phyloP scores from a whole-genome alignment of 108 stramenopile genomes.

The Skeletonema marinoi region DNA sequence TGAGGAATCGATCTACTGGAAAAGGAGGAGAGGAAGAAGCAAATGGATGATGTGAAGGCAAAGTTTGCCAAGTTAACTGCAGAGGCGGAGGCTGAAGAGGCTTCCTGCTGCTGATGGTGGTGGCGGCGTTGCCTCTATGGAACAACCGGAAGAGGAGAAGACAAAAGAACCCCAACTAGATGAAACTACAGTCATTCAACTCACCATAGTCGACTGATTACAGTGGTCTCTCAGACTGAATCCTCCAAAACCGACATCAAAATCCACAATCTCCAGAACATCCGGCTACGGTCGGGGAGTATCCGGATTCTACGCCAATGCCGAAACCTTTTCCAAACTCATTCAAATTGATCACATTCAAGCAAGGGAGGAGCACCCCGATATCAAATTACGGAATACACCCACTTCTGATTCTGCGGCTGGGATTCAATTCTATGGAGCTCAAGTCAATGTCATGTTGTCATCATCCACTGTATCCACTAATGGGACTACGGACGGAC shows the following conservation, averaged over 20 bases:
- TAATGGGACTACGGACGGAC: background rate
- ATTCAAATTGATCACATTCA: background rate
- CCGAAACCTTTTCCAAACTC: slow-evolving; percentile 1
- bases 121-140: background rate
- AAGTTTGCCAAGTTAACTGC: background rate
- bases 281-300: slow-evolving; percentile 13
- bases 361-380: slow-evolving; percentile 37
- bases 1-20: slow-evolving; percentile 1
- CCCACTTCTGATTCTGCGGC: slow-evolving; percentile 19
- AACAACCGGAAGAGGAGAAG: background rate
- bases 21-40: slow-evolving; percentile 6
- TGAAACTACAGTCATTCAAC: slow-evolving; percentile 23
- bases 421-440: slow-evolving; percentile 4
- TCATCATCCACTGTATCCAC: background rate
- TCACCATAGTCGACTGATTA: slow-evolving; percentile 46
- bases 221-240: slow-evolving; percentile 10
- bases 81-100: slow-evolving; percentile 2
- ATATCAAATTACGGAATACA: slow-evolving; percentile 43
- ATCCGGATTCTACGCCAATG: slow-evolving; percentile 23
- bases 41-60: slow-evolving; percentile 9
- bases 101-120: background rate
- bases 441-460: background rate
- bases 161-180: background rate
- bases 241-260: background rate
- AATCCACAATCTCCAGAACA: slow-evolving; percentile 7